Evolutionary conservation across 2,329 filamentous ascomycete genomes (phyloP), one percentile per base, ranked within the genome.

Genomic region (Beauveria pseudobassiana): DNA sequence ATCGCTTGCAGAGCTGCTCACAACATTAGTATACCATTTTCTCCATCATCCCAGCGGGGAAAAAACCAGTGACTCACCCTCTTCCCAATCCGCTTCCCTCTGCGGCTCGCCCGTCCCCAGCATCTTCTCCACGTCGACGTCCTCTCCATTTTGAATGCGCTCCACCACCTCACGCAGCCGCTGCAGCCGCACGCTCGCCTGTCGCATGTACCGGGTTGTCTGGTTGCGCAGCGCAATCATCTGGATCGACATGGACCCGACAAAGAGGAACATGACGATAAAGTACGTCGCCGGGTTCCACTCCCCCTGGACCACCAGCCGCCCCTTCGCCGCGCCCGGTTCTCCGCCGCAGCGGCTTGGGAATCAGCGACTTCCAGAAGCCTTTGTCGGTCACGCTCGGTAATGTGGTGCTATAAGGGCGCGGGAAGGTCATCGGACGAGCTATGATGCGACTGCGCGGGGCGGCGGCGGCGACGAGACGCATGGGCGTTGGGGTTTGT

Each of bases 171-270:
- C 93, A 45, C 84, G 84, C 63, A 99, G 75, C 34, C 91, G 71
- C 3, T 81, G 83, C 65, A 99, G 89, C 71, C 90, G 88, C 7
- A 90, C 86, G 67, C 96, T 90, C 5, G 92, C 87, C 67, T 87
- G 86, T 56, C 93, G 85, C 70, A 81, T 85, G 68, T 89, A 93
- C 10, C 87, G 85, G 38, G 82, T 80, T 70, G 87, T 89, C 56
- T 93, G 87, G 67, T 89, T 90, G 68, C 87, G 88, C 68, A 98
- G 73, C 42, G 87, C 82, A 70, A 99, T 88, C 81, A 95, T 90
- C 69, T 97, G 90, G 68, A 99, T 97, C 16, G 93, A 90, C 81
- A 97, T 96, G 64, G 91, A 96, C 4, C 96, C 96, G 65, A 98
- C 93, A 65, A 98, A 82, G 46, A 92, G 79, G 69, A 92, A 92